Evolutionary conservation across 495 filamentous ascomycete species (phyloP), one percentile per base, ranked within the genome.

Genomic region (Xylaria castorea): DNA sequence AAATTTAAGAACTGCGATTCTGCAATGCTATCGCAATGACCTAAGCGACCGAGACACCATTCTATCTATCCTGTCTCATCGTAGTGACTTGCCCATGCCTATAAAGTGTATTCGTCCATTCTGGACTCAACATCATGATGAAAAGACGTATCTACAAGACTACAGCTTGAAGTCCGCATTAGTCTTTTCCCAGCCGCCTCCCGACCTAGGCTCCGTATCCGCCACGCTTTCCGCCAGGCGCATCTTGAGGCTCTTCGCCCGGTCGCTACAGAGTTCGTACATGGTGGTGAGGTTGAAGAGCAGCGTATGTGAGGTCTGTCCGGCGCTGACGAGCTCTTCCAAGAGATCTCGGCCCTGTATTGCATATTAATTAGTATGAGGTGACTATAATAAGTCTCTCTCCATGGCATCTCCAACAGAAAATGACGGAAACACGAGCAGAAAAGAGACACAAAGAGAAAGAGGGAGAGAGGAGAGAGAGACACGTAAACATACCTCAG

Each of bases 251-350:
- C 84, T 85, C 61, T 85, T 82, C n/a, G 91, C 86, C 71, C 87
- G 86, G 70, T 98, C 95, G 2, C 91, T 93, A 75, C 92, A 95
- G 6, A 99, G 88, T 80, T 99, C 96, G 78, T 97, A 99, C 74
- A 97, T 88, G 0, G 96, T 98, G 20, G 89, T 87, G 9, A 99
- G 83, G 78, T 99, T 99, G 81, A 98, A 99, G 1, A 94, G 87
- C 22, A 97, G 78, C 11, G 91, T 92, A 57, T 90, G 87, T 73
- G 94, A 97, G 0, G 89, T 87, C 27, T 88, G 82, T 8, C 89
- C 87, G 1, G 83, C 75, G 7, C 88, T 86, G 9, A 94, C 80
- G 27, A 95, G 81, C 0, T 82, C 80, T 74, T 94, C 92, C 2
- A 97, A 82, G 6, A 92, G 75, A 9, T 80, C 76, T 30, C 88